Conservation (phyloP, 768 basidiomycete species). For the Hemileccinum impolitum region DNA sequence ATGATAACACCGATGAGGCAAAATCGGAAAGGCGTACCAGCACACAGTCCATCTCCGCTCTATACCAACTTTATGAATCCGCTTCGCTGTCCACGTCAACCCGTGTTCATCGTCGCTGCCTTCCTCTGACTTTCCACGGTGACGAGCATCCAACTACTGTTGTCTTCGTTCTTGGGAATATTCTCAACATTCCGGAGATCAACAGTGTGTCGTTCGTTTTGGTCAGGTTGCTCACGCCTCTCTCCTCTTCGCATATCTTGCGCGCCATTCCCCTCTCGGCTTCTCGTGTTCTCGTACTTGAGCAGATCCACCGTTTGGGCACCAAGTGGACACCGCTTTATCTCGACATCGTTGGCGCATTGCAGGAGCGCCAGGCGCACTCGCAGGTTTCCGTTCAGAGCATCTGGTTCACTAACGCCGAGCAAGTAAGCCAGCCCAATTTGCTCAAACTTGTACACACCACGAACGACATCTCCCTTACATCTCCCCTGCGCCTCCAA, state of each 20-base stretch:
- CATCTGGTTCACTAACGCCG: constrained; percentile 55
- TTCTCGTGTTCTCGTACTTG: constrained; percentile 72
- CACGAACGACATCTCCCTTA: constrained; percentile 35
- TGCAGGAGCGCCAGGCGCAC: constrained; percentile 56
- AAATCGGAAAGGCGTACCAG: neutral
- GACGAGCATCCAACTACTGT: constrained; percentile 58
- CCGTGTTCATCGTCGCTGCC: constrained; percentile 57
- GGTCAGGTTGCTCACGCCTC: constrained; percentile 66
- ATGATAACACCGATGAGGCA: neutral
- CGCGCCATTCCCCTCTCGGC: constrained; percentile 58
- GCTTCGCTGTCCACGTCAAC: constrained; percentile 63
- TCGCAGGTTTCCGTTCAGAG: constrained; percentile 55
- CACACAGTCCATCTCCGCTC: constrained; percentile 13
- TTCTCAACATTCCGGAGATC: constrained; percentile 39
- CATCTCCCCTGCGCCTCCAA: constrained; percentile 51
- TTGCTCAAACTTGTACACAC: constrained; percentile 51
- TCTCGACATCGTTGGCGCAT: constrained; percentile 70
- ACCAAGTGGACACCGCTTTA: constrained; percentile 87
- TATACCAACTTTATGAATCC: constrained; percentile 63
- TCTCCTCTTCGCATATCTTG: constrained; percentile 55
- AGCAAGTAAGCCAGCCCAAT: constrained; percentile 38
- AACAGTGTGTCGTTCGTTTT: constrained; percentile 64
- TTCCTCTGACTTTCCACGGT: constrained; percentile 52
- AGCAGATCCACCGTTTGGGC: constrained; percentile 73
- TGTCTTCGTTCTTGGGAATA: constrained; percentile 65